These are phyloP conservation scores for Syncephalis plumigaleata DNA, from an alignment of 371 early-diverging fungal genomes.

Conservation along the genomic window DNA sequence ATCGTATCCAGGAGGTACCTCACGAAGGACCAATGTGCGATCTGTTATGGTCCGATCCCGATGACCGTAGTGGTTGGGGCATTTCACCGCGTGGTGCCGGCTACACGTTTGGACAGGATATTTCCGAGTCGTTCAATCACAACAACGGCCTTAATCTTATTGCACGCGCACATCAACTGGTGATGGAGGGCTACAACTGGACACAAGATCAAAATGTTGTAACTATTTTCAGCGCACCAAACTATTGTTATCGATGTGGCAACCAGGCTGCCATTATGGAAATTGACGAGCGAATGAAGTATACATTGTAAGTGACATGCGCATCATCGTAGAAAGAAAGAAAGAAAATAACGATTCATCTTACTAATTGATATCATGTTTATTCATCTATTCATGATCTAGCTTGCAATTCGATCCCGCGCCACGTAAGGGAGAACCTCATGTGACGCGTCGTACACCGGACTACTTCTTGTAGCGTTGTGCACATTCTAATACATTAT, in stretches of 20 bases:
- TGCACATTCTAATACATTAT: not conserved
- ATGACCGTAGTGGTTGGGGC: constrained; percentile 97
- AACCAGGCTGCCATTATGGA: constrained; percentile 98
- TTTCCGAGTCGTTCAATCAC: constrained; percentile 80
- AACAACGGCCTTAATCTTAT: constrained; percentile 94
- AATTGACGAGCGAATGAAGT: constrained; percentile 52
- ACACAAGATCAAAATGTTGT: constrained; percentile 96
- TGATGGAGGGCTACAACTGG: constrained; percentile 99
- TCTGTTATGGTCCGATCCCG: constrained; percentile 87
- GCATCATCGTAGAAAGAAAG: not conserved
- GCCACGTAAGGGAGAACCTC: constrained; percentile 93
- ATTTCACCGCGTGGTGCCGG: constrained; percentile 98
- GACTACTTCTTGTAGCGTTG: constrained; percentile 87
- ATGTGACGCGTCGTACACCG: constrained; percentile 94
- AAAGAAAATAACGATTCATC: not conserved
- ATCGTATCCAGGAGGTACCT: constrained; percentile 97
- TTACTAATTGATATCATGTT: not conserved
- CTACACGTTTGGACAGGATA: constrained; percentile 94
- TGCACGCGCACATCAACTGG: constrained; percentile 98
- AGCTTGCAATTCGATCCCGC: constrained; percentile 98
- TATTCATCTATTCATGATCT: not conserved
- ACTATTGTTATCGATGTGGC: constrained; percentile 93
- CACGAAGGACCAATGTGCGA: constrained; percentile 98
- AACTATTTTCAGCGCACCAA: constrained; percentile 99
- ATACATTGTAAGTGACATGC: not conserved